Evolutionary conservation across 345 rosid genomes (phyloP).

Genomic region (Citrus reticulata): DNA sequence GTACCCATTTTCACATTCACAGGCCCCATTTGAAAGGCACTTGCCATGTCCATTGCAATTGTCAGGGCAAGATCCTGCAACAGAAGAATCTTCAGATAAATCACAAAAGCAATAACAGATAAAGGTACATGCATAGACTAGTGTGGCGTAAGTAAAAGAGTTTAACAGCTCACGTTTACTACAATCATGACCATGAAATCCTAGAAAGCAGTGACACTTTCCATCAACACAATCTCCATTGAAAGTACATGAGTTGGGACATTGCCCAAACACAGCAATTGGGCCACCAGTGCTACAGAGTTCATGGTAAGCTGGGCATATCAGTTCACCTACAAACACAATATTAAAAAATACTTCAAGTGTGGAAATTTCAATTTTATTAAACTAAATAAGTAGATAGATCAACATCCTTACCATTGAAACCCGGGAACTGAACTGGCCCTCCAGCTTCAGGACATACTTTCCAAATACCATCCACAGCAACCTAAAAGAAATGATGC

Average conservation of each 20-base stretch:
- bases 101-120: not conserved
- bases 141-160: constrained; percentile 4
- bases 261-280: constrained; percentile 63
- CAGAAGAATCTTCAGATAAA: constrained; percentile 1
- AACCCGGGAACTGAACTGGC: constrained; percentile 81
- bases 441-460: constrained; percentile 87
- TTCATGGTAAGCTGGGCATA: constrained; percentile 90
- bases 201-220: constrained; percentile 80
- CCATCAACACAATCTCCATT: constrained; percentile 96
- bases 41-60: constrained; percentile 77
- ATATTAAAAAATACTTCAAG: constrained; percentile 10
- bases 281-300: constrained; percentile 56
- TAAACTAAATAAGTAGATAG: not conserved
- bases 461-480: constrained; percentile 97
- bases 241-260: constrained; percentile 73
- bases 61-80: constrained; percentile 80
- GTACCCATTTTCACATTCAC: constrained; percentile 71
- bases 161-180: constrained; percentile 58
- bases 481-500: constrained; percentile 49
- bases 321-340: constrained; percentile 68
- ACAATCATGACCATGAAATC: constrained; percentile 90
- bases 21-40: constrained; percentile 72
- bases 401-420: constrained; percentile 55
- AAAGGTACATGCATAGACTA: not conserved
- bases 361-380: not conserved